Percentiles rank a stretch among this genome's conserved stretches.
Evolutionary conservation across 371 early-diverging fungal genomes (phyloP).

Genomic region (Racocetra persica): DNA sequence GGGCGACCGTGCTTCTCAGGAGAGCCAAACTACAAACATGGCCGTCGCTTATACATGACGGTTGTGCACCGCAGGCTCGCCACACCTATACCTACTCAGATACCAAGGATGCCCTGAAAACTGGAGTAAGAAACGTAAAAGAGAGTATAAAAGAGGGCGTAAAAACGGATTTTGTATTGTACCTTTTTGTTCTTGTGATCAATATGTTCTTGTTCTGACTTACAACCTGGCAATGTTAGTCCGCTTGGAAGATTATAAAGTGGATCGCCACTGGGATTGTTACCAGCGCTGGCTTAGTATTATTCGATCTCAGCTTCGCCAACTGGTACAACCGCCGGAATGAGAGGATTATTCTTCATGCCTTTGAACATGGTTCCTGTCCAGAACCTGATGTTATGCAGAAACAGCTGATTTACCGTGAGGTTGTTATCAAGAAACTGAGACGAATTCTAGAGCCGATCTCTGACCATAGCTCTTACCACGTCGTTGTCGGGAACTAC

Average conservation of each 20-base stretch:
- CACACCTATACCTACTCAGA: conserved; percentile 33
- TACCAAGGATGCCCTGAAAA: conserved; percentile 32
- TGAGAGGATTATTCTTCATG: conserved; percentile 23
- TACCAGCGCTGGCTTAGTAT: background rate
- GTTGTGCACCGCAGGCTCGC: conserved; percentile 29
- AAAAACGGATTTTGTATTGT: conserved; percentile 33
- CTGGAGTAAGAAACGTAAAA: conserved; percentile 35
- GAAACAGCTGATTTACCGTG: conserved; percentile 12
- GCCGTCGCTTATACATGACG: conserved; percentile 17
- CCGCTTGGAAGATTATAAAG: conserved; percentile 23
- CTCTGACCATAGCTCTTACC: conserved; percentile 7
- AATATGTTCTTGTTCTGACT: conserved; percentile 30
- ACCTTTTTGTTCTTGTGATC: conserved; percentile 30
- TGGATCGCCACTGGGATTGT: conserved; percentile 15
- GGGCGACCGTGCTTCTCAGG: conserved; percentile 17
- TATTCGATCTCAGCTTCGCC: conserved; percentile 18
- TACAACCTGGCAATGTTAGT: conserved; percentile 27
- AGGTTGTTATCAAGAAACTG: conserved; percentile 26
- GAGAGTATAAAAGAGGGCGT: conserved; percentile 28
- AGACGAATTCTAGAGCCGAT: conserved; percentile 15
- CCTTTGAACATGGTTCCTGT: conserved; percentile 33
- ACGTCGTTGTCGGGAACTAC: conserved; percentile 12
- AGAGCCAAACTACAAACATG: conserved; percentile 28
- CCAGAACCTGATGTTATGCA: conserved; percentile 12
- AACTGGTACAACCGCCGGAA: conserved; percentile 3